Conservation (phyloP, 352 stramenopile genomes). For the Pythium folliculosum region DNA sequence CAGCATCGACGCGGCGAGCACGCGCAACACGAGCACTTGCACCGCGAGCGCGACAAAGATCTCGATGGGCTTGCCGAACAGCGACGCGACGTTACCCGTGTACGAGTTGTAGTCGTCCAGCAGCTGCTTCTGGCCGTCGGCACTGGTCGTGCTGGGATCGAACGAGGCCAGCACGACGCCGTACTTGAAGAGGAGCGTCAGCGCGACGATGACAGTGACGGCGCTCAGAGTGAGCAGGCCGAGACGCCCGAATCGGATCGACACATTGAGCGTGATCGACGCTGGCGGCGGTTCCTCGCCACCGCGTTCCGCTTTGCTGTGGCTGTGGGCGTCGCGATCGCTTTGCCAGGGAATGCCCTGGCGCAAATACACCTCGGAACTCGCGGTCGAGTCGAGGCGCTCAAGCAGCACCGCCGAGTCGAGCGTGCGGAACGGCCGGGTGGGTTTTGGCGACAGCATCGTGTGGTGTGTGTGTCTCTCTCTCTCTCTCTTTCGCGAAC, state of each 20-base stretch:
- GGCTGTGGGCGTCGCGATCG: too few species aligned
- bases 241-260: background rate
- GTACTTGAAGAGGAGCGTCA: background rate
- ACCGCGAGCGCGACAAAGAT: background rate
- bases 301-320: background rate
- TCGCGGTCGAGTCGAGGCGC: background rate
- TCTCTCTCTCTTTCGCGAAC: too few species aligned
- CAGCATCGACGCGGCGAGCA: background rate
- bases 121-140: background rate
- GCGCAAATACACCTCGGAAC: background rate
- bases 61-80: conserved; percentile 4
- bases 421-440: too few species aligned
- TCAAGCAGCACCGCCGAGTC: background rate
- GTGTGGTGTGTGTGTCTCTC: too few species aligned
- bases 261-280: background rate
- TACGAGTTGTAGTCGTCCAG: conserved; percentile 20
- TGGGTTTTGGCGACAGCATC: too few species aligned
- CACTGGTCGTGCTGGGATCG: too few species aligned
- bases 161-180: background rate
- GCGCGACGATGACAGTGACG: background rate
- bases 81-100: conserved; percentile 2
- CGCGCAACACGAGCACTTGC: background rate
- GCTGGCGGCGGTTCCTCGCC: too few species aligned
- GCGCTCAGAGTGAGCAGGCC: background rate
- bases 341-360: background rate